Evolutionary conservation across 2,329 filamentous ascomycete genomes (phyloP).

Genomic region (Apiospora phragmitis): DNA sequence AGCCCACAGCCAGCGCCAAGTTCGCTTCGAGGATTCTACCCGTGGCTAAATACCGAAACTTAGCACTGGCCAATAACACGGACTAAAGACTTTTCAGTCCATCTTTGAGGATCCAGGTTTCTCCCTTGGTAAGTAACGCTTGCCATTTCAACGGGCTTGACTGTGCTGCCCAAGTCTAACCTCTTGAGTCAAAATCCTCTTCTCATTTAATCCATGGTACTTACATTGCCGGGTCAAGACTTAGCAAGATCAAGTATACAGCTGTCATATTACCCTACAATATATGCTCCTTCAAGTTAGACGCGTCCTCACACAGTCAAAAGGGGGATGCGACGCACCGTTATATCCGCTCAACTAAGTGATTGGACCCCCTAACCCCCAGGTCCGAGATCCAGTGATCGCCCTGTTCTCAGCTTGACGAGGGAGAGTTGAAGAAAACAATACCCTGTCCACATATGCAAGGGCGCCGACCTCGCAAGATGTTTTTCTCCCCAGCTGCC

Average conservation of each 20-base stretch:
- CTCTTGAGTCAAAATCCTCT: background rate
- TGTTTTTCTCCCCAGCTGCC: background rate
- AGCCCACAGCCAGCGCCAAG: background rate
- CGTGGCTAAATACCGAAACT: constrained; percentile 4
- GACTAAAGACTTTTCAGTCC: background rate
- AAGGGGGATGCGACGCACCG: background rate
- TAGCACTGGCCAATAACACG: background rate
- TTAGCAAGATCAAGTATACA: background rate
- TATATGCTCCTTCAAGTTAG: background rate
- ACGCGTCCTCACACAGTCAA: background rate
- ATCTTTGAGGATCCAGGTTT: background rate
- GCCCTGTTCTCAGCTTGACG: background rate
- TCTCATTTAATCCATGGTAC: background rate
- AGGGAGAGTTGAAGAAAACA: background rate
- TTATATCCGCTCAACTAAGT: background rate
- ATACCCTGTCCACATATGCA: background rate
- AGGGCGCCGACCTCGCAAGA: constrained; percentile 6
- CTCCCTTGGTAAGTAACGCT: background rate
- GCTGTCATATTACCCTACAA: background rate
- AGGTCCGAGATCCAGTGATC: constrained; percentile 1
- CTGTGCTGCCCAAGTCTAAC: background rate
- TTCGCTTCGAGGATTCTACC: constrained; percentile 7
- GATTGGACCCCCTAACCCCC: constrained; percentile 1
- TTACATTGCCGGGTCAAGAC: background rate
- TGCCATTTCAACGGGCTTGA: background rate